Evolutionary conservation across 495 filamentous ascomycete genomes (phyloP).

Genomic region (Arthonia radiata): DNA sequence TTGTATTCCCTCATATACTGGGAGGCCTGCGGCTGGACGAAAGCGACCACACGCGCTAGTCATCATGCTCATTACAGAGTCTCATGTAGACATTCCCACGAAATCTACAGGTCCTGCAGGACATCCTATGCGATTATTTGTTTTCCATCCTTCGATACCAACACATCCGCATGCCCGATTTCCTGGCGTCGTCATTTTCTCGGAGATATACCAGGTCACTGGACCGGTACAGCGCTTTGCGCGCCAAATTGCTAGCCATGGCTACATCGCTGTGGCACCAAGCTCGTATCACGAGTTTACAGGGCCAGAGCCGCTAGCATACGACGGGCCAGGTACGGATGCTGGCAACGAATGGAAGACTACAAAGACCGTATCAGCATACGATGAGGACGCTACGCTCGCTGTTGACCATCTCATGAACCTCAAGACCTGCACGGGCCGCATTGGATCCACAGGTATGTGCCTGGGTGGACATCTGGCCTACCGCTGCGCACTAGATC

Average conservation of each 20-base stretch:
- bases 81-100: conserved; percentile 39
- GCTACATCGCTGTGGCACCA: conserved; percentile 79
- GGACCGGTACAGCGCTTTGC: conserved; percentile 80
- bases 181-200: conserved; percentile 76
- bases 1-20: no score
- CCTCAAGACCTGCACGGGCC: conserved; percentile 60
- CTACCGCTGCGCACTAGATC: conserved; percentile 59
- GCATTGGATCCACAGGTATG: conserved; percentile 78
- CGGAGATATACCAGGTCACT: conserved; percentile 94
- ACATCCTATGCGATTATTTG: conserved; percentile 45
- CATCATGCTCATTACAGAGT: conserved; percentile 45
- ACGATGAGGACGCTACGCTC: conserved; percentile 63
- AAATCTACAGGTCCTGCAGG: conserved; percentile 30
- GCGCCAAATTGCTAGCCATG: conserved; percentile 76
- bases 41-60: conserved; percentile 6
- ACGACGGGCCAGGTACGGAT: conserved; percentile 75
- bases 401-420: conserved; percentile 50
- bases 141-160: conserved; percentile 68
- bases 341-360: conserved; percentile 71
- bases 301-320: conserved; percentile 58
- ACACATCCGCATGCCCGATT: conserved; percentile 73
- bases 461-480: conserved; percentile 85
- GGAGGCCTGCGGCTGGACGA: no score
- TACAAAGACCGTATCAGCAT: conserved; percentile 62
- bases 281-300: conserved; percentile 87